A percentile compares a stretch with the other conserved stretches of the same genome.
phyloP scores from a whole-genome alignment of 2,329 filamentous ascomycete genomes.

The Graphilbum ipis-grandicollis region DNA sequence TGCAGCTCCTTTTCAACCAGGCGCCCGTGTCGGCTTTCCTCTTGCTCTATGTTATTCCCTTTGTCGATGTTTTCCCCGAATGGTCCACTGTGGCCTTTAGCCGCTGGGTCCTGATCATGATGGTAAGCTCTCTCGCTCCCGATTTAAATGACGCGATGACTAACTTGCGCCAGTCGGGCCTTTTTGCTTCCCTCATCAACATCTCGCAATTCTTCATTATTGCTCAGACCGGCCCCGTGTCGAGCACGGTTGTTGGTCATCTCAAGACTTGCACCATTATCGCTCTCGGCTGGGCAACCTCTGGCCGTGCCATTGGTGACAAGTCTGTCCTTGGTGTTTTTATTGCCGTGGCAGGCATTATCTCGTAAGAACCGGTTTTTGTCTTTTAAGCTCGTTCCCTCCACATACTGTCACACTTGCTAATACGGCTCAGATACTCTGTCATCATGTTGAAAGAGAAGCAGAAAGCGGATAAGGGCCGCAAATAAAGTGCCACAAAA shows the following conservation, averaged over 20 bases:
- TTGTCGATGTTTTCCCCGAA: slow-evolving; percentile 43
- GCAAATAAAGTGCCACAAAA: neutral
- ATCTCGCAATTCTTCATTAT: slow-evolving; percentile 47
- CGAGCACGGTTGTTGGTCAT: slow-evolving; percentile 48
- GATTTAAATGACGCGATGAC: too few species aligned
- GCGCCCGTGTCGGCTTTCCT: slow-evolving; percentile 44
- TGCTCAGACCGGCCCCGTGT: slow-evolving; percentile 42
- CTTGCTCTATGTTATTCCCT: slow-evolving; percentile 48
- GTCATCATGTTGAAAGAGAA: slow-evolving; percentile 15
- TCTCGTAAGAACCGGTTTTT: too few species aligned
- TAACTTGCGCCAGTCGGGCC: slow-evolving; percentile 31
- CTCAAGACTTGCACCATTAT: slow-evolving; percentile 50
- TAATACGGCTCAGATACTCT: slow-evolving; percentile 12
- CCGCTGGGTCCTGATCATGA: slow-evolving; percentile 39
- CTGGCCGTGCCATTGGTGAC: slow-evolving; percentile 36
- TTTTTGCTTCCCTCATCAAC: slow-evolving; percentile 48
- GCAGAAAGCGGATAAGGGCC: slow-evolving; percentile 6
- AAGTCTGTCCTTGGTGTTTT: slow-evolving; percentile 36
- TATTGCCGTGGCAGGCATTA: slow-evolving; percentile 37
- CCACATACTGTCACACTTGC: neutral
- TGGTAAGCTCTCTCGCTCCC: slow-evolving; percentile 28
- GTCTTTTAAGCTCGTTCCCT: too few species aligned
- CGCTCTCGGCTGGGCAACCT: slow-evolving; percentile 41
- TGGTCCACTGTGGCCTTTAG: slow-evolving; percentile 32
- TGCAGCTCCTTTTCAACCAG: slow-evolving; percentile 54